Conservation (phyloP, 768 basidiomycete species). For the Termitomyces sp. region DNA sequence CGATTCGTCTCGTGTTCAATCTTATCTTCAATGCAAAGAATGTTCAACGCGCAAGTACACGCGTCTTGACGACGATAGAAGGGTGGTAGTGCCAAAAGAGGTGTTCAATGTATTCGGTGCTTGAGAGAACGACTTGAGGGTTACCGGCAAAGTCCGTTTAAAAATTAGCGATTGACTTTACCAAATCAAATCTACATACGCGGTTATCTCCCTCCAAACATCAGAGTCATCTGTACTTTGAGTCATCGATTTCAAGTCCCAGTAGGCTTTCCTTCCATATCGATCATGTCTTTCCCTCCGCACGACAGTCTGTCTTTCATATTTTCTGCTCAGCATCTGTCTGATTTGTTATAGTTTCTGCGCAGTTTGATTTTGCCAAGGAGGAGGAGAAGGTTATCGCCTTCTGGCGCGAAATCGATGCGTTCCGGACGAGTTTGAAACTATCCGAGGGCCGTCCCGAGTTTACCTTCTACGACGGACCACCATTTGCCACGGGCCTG, state of each 20-base stretch:
- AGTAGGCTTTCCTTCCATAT: constrained; percentile 1
- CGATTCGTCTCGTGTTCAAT: too few species aligned
- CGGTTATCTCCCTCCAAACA: constrained; percentile 13
- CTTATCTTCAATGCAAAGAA: too few species aligned
- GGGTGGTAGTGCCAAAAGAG: too few species aligned
- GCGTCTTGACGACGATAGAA: too few species aligned
- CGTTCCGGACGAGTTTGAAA: constrained; percentile 92
- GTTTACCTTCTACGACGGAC: constrained; percentile 95
- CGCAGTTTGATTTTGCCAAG: constrained; percentile 77
- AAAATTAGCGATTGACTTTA: constrained; percentile 7
- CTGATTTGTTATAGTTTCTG: constrained; percentile 50
- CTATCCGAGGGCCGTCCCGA: constrained; percentile 88
- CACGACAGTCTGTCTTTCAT: constrained; percentile 63
- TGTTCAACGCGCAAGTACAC: too few species aligned
- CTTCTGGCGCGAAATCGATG: constrained; percentile 96
- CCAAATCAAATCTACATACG: constrained; percentile 11
- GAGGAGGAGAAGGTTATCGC: constrained; percentile 88
- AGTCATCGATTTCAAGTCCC: constrained; percentile 9
- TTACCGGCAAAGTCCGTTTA: constrained; percentile 17
- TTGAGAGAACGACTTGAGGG: too few species aligned
- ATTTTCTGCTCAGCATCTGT: constrained; percentile 7
- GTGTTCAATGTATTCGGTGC: too few species aligned
- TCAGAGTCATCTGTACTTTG: constrained; percentile 8
- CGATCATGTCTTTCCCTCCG: constrained; percentile 58
- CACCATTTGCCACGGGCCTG: constrained; percentile 94